These are phyloP conservation scores for Friedmanniomyces simplex DNA, from an alignment of 495 filamentous ascomycete genomes.

Conservation along the genomic window DNA sequence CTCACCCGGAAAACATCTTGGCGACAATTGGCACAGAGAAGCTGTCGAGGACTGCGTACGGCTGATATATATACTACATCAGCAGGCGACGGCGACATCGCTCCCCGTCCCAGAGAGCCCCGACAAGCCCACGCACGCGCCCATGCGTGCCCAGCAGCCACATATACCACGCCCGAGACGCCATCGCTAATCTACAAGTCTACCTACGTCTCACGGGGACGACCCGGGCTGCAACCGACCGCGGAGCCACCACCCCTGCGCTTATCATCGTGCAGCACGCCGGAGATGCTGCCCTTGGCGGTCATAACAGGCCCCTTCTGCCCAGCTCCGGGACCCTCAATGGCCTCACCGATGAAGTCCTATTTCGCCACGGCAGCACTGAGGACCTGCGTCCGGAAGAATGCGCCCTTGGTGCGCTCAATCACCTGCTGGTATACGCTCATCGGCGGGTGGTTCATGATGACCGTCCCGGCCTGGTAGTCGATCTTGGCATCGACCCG, in stretches of 20 bases:
- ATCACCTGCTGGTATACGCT: constrained; percentile 99
- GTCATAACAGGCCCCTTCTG: too few relatives aligned
- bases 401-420: constrained; percentile 88
- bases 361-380: constrained; percentile 33
- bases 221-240: too few relatives aligned
- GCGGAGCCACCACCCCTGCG: too few relatives aligned
- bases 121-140: neutral
- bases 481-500: constrained; percentile 97
- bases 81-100: too few relatives aligned
- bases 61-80: too few relatives aligned
- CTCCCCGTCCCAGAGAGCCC: too few relatives aligned
- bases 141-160: neutral
- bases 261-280: too few relatives aligned
- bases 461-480: constrained; percentile 94
- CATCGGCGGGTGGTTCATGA: constrained; percentile 98
- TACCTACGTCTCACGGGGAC: neutral
- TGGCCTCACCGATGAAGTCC: neutral
- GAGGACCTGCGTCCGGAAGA: constrained; percentile 55
- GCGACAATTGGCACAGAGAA: too few relatives aligned
- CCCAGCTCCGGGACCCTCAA: too few relatives aligned
- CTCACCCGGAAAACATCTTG: too few relatives aligned
- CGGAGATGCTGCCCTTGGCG: too few relatives aligned
- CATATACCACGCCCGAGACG: neutral
- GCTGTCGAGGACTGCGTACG: too few relatives aligned
- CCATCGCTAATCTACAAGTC: neutral